Base-by-base conservation (phyloP, 2,329 filamentous ascomycete species). In the Aschersonia sp. region DNA sequence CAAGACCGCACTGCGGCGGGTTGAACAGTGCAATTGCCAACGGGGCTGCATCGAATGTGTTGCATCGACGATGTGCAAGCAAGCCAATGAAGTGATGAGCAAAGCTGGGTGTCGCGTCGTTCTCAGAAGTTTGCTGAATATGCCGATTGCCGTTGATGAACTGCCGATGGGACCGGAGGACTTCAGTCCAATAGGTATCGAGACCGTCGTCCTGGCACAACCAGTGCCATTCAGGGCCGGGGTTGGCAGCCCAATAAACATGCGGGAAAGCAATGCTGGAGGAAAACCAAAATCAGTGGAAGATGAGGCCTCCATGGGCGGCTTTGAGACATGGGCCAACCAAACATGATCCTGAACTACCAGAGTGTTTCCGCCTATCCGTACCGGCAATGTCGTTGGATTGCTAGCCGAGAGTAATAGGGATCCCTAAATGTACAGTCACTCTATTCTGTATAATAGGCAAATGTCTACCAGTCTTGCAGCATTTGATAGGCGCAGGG, bases 41-140 rank as follows among this genome's bases (percentile, higher is more conserved):
- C 77, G 84, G 50, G 92, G 92, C 0, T 97, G 92, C 64, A 67
- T 91, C 29, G 91, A 95, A 63, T 98, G 92, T 64, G 89, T 94
- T 43, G 88, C 84, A 53, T 85, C 82, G 52, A 86, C 94, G 62
- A 67, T 78, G 48, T 97, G 92, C 63, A 87, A 84, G 62, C 80
- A 95, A 63, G 77, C 80, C 47, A 96, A 96, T 60, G 78, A 86
- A 58, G 89, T 97, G 7, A 92, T 96, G 84, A 92, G 85, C 59
- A 97, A 96, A 65, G 86, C 84, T 0, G 91, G 91, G 0, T 83
- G 85, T 5, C 79, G 78, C 48, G 89, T 96, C 30, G 80, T 97
- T 31, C 66, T 97, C 49, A 85, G 83, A 65, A 79, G 76, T 52
- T 61, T 96, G 48, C 62, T 96, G 47, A 82, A 83, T 28, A 72